Base-by-base conservation (phyloP, 768 basidiomycete species). In the Gloeopeniophorella convolvens region DNA sequence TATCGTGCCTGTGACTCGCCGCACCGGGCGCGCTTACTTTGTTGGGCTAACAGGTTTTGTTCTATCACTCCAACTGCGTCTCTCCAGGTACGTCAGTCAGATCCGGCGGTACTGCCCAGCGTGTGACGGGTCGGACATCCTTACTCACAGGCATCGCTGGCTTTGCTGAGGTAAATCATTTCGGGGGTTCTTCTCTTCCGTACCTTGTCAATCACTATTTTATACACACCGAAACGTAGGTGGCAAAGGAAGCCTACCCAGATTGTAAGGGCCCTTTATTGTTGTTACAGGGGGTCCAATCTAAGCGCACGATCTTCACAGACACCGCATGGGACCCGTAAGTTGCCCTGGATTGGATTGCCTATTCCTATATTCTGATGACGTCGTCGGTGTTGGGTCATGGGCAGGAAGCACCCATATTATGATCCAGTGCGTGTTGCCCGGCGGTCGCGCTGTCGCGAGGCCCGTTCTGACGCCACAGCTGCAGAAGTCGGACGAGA, bases 241-340 rank as follows among this genome's bases (percentile, higher is more conserved):
- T 95, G 7, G 74, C 75, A 26, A 89, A 80, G 64, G 85, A 87
- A 63, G 89, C 90, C 5, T 94, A 95, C 66, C 89, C 92, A 16
- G 93, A 97, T 63, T 77, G 90, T 92, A 66, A 69, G 89, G 66
- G 18, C 33, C 27, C 2, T 26, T 5, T 34, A 13, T n/a, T 3
- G 10, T 42, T 12, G 20, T 27, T 41, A 32, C 11, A 15, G 43
- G 13, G 18, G 36, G 44, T 20, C 42, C 47, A 33, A 43, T 46
- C 33, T 51, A 35, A 47, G n/a, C 23, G 11, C 30, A 40, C 30
- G 32, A 42, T 41, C 12, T 30, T 27, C 47, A 40, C 51, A 95
- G 92, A 87, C 59, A 91, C 92, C 4, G 90, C 92, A 28, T 95
- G 89, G 89, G 89, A 94, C 62, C 62, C 77, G 89, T 89, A 61